Conservation (phyloP, 495 filamentous ascomycete genomes). For the Tetracladium setigerum region DNA sequence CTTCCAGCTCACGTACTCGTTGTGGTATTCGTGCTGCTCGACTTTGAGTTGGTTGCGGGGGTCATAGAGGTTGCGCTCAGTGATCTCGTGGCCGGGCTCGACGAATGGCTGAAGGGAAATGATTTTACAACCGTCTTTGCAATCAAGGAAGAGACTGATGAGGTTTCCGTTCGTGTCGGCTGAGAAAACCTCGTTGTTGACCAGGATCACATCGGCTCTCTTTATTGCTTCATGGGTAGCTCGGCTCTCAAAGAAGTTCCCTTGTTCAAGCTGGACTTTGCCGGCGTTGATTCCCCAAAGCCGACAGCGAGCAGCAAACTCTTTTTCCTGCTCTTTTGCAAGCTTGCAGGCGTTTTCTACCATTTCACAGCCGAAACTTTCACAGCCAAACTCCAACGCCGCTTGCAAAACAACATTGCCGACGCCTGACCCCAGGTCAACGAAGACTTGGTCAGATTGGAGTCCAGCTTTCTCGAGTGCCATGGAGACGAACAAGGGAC, state of each 20-base stretch:
- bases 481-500: slow-evolving; percentile 72
- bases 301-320: slow-evolving; percentile 75
- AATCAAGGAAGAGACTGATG: slow-evolving; percentile 84
- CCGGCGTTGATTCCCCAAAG: slow-evolving; percentile 85
- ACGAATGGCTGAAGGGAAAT: slow-evolving; percentile 81
- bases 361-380: slow-evolving; percentile 95
- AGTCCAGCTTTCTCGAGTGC: slow-evolving; percentile 71
- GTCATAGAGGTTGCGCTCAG: slow-evolving; percentile 59
- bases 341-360: slow-evolving; percentile 82
- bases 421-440: slow-evolving; percentile 91
- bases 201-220: slow-evolving; percentile 83
- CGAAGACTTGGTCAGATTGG: slow-evolving; percentile 74
- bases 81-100: slow-evolving; percentile 59
- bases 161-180: slow-evolving; percentile 78
- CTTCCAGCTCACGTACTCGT: slow-evolving; percentile 86
- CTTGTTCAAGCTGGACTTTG: slow-evolving; percentile 68
- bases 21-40: slow-evolving; percentile 62
- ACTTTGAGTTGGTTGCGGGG: slow-evolving; percentile 74
- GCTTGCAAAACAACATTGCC: slow-evolving; percentile 94
- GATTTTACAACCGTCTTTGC: slow-evolving; percentile 86
- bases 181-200: slow-evolving; percentile 95
- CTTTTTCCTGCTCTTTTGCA: slow-evolving; percentile 75
- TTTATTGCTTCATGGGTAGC: slow-evolving; percentile 64
- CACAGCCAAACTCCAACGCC: slow-evolving; percentile 85
- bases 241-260: slow-evolving; percentile 74